Conservation (phyloP, 352 stramenopile species). For the Detonula confervacea region DNA sequence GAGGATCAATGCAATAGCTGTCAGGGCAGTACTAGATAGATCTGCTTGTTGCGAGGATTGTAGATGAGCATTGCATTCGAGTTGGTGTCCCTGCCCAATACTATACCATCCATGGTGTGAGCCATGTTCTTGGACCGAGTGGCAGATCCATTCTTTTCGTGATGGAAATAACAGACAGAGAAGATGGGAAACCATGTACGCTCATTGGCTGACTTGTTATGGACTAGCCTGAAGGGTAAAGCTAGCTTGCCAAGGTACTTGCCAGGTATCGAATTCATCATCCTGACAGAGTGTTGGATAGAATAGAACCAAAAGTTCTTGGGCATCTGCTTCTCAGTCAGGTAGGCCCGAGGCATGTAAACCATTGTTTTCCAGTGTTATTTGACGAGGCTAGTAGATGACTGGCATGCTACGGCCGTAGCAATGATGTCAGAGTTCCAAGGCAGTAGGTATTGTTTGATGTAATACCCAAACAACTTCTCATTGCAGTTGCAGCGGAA, state of each 20-base stretch:
- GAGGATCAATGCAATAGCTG: constrained; percentile 16
- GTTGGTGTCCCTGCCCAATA: too few relatives aligned
- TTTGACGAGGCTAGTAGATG: constrained; percentile 33
- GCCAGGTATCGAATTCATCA: constrained; percentile 35
- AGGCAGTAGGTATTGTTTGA: not conserved
- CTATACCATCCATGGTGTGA: constrained; percentile 39
- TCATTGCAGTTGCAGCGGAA: constrained; percentile 38
- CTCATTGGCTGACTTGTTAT: not conserved
- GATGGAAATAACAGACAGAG: constrained; percentile 17
- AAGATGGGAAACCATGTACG: constrained; percentile 28
- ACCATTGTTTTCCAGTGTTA: constrained; percentile 32
- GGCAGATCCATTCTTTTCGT: not conserved
- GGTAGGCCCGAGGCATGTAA: constrained; percentile 23
- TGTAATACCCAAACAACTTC: constrained; percentile 20
- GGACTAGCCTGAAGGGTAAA: constrained; percentile 19
- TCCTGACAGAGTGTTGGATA: not conserved
- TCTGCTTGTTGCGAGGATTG: constrained; percentile 26
- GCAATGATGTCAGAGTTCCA: constrained; percentile 13
- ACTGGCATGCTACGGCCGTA: constrained; percentile 22
- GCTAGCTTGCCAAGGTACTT: not conserved
- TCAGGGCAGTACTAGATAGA: constrained; percentile 36
- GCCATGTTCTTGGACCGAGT: not conserved
- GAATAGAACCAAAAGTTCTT: constrained; percentile 27
- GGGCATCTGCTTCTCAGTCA: constrained; percentile 40
- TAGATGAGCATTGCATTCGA: constrained; percentile 27